Conservation (phyloP, 768 basidiomycete species). For the Pisolithus tinctorius region DNA sequence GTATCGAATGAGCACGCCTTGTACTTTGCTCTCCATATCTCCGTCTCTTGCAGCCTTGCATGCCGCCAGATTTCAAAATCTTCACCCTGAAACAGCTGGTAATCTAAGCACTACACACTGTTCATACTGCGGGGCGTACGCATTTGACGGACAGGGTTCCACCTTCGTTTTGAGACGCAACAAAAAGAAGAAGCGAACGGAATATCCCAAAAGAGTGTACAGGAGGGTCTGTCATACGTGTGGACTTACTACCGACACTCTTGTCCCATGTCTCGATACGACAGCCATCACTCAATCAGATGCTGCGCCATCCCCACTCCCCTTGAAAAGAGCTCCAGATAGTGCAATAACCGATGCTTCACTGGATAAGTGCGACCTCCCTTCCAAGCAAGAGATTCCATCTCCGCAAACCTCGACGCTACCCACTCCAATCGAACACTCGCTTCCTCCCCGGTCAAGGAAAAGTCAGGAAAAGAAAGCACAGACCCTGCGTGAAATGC, state of each 20-base stretch:
- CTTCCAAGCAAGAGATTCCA: background rate
- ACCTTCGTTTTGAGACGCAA: slow-evolving; percentile 29
- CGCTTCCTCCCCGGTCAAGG: slow-evolving; percentile 33
- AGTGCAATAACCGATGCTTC: background rate
- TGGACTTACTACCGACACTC: slow-evolving; percentile 8
- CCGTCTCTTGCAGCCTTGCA: slow-evolving; percentile 61
- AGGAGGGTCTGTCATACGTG: slow-evolving; percentile 17
- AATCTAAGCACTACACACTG: slow-evolving; percentile 32
- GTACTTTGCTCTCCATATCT: slow-evolving; percentile 42
- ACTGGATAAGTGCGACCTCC: background rate
- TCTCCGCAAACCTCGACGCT: background rate
- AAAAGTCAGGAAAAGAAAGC: slow-evolving; percentile 30
- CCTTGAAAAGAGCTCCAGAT: background rate
- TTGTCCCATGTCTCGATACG: background rate
- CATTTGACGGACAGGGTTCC: slow-evolving; percentile 34
- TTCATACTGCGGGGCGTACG: slow-evolving; percentile 46
- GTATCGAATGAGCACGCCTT: slow-evolving; percentile 45
- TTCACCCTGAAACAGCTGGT: slow-evolving; percentile 22
- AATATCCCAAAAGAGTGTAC: background rate
- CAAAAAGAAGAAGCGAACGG: slow-evolving; percentile 12
- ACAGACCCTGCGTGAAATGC: slow-evolving; percentile 53
- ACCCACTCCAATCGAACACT: background rate
- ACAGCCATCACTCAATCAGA: background rate
- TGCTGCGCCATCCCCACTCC: background rate
- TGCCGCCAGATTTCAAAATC: slow-evolving; percentile 31